These are phyloP conservation scores for Blastocystis sp. DNA, from an alignment of 352 stramenopile species.

Conservation along the genomic window DNA sequence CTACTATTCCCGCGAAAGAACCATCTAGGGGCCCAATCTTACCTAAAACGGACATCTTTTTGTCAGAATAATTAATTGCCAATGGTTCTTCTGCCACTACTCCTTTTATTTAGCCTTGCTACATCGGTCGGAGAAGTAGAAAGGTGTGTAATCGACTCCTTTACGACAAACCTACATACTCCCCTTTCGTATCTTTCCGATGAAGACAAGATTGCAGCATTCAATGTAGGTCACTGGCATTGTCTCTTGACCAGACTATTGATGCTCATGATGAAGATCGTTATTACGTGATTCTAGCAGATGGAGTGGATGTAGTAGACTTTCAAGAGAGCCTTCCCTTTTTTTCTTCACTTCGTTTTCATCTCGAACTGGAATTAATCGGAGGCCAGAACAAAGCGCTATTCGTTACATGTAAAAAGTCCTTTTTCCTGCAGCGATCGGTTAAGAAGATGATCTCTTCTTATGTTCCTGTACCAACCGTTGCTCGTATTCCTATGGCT, in stretches of 20 bases:
- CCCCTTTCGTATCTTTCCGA: not conserved
- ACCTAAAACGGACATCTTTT: too few species aligned
- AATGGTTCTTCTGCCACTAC: not conserved
- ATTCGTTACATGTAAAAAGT: not conserved
- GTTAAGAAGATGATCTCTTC: not conserved
- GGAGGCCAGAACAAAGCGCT: not conserved
- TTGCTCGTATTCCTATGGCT: not conserved
- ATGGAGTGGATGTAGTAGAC: not conserved
- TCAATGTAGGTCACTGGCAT: not conserved
- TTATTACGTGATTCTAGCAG: conserved; percentile 11
- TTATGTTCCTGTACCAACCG: not conserved
- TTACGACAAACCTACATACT: not conserved
- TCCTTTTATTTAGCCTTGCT: not conserved
- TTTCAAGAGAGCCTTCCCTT: not conserved
- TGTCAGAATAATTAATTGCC: too few species aligned
- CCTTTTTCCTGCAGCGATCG: not conserved
- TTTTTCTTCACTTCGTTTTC: not conserved
- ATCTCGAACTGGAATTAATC: not conserved
- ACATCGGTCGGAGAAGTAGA: not conserved
- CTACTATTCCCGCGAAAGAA: too few species aligned
- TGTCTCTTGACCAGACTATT: not conserved
- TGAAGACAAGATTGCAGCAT: not conserved
- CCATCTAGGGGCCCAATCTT: too few species aligned
- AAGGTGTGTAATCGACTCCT: not conserved
- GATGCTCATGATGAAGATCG: not conserved